Conservation (phyloP, 1,139 yeast genomes). For the Sugiyamaella novakii region DNA sequence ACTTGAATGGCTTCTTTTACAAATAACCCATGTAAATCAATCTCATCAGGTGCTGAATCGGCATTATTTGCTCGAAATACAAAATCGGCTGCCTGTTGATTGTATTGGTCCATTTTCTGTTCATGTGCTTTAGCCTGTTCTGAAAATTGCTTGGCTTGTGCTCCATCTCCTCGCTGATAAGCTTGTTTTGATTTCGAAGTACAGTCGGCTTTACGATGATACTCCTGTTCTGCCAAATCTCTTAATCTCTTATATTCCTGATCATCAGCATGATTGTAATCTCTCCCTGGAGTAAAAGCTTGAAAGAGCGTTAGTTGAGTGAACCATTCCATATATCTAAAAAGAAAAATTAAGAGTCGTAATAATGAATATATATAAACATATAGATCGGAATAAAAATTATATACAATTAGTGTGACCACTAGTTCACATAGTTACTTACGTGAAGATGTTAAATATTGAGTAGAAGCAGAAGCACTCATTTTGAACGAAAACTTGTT, state of each 20-base stretch:
- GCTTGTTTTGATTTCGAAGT: constrained; percentile 76
- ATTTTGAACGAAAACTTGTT: constrained; percentile 11
- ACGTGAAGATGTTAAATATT: constrained; percentile 25
- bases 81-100: constrained; percentile 83
- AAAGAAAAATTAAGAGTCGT: neutral
- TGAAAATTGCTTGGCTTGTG: constrained; percentile 70
- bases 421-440: constrained; percentile 16
- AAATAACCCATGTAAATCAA: constrained; percentile 88
- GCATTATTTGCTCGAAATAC: constrained; percentile 87
- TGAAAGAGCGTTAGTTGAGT: neutral
- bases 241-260: constrained; percentile 61
- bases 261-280: constrained; percentile 47
- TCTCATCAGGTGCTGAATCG: constrained; percentile 80
- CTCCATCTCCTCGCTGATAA: constrained; percentile 70
- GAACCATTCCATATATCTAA: neutral
- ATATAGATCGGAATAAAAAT: no score
- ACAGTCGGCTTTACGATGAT: constrained; percentile 56
- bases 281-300: constrained; percentile 27
- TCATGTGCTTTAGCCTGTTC: constrained; percentile 64
- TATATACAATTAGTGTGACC: constrained; percentile 8
- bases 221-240: constrained; percentile 67
- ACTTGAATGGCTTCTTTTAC: constrained; percentile 86
- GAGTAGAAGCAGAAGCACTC: constrained; percentile 11
- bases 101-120: constrained; percentile 65
- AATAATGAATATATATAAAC: constrained; percentile 2